Conservation (phyloP, 1,139 yeast genomes). For the Yamadazyma taylorii region DNA sequence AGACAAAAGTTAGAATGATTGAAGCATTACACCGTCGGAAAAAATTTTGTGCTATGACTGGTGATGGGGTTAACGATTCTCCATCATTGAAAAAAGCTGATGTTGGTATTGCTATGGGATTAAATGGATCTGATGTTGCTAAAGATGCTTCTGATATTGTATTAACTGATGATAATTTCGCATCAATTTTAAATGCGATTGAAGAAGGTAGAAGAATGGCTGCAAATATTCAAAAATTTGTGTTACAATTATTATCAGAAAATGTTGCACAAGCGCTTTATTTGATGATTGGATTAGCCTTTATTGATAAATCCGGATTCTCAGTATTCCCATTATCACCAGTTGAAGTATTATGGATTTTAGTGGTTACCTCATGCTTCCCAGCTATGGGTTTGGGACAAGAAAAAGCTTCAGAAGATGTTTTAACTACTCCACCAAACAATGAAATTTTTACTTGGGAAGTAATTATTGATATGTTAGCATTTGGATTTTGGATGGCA, state of each 20-base stretch:
- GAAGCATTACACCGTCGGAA: conserved; percentile 75
- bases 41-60: conserved; percentile 81
- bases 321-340: conserved; percentile 81
- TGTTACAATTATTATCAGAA: conserved; percentile 74
- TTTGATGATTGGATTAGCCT: conserved; percentile 70
- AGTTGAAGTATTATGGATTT: conserved; percentile 78
- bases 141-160: conserved; percentile 80
- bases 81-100: conserved; percentile 80
- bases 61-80: conserved; percentile 85
- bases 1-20: conserved; percentile 80
- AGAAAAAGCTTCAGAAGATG: conserved; percentile 65
- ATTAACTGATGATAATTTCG: conserved; percentile 73
- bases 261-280: conserved; percentile 78
- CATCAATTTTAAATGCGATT: conserved; percentile 73
- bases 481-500: conserved; percentile 76
- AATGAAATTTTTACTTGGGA: conserved; percentile 68
- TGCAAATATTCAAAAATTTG: conserved; percentile 77
- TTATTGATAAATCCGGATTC: conserved; percentile 55
- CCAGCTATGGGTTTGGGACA: conserved; percentile 89
- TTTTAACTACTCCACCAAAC: conserved; percentile 67
- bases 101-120: conserved; percentile 88
- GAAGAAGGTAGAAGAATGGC: conserved; percentile 86
- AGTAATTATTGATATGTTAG: conserved; percentile 70
- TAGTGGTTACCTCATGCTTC: conserved; percentile 76
- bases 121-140: conserved; percentile 80